Evolutionary conservation across 2,329 filamentous ascomycete genomes (phyloP).

Genomic region (Hawksworthiomyces lignivorus): DNA sequence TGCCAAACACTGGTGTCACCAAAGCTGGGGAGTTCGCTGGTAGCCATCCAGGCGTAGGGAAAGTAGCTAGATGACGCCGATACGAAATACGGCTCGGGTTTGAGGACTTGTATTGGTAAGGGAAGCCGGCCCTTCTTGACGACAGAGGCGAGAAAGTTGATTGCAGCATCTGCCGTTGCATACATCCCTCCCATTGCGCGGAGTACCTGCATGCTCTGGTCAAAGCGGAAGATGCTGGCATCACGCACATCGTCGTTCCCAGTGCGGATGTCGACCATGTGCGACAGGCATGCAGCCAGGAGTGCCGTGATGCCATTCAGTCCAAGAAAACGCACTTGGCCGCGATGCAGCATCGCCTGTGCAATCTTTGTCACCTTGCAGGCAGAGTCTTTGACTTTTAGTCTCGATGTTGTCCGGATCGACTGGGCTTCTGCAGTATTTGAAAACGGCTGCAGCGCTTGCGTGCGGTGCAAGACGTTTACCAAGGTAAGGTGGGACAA

Average conservation of each 20-base stretch:
- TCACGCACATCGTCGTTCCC: constrained; percentile 6
- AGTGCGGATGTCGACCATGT: constrained; percentile 7
- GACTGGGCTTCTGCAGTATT: background rate
- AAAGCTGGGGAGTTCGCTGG: too few relatives aligned
- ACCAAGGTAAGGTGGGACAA: constrained; percentile 1
- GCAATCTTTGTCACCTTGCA: constrained; percentile 2
- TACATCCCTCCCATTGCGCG: constrained; percentile 2
- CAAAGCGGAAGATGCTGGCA: constrained; percentile 5
- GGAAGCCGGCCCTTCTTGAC: background rate
- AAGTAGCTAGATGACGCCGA: too few relatives aligned
- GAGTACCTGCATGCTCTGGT: constrained; percentile 4
- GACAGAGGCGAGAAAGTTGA: background rate
- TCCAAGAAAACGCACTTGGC: constrained; percentile 5
- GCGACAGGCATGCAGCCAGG: constrained; percentile 2
- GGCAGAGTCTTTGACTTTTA: constrained; percentile 4
- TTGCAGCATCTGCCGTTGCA: background rate
- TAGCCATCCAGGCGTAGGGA: too few relatives aligned
- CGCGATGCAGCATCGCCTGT: background rate
- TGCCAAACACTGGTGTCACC: too few relatives aligned
- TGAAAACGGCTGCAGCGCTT: background rate
- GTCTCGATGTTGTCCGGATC: background rate
- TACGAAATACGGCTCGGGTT: too few relatives aligned
- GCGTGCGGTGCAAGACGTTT: constrained; percentile 3
- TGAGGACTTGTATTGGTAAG: too few relatives aligned
- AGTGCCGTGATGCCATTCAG: constrained; percentile 6